These are phyloP conservation scores for Arthrobotrys iridis DNA, from an alignment of 2,329 filamentous ascomycete species.

Conservation along the genomic window DNA sequence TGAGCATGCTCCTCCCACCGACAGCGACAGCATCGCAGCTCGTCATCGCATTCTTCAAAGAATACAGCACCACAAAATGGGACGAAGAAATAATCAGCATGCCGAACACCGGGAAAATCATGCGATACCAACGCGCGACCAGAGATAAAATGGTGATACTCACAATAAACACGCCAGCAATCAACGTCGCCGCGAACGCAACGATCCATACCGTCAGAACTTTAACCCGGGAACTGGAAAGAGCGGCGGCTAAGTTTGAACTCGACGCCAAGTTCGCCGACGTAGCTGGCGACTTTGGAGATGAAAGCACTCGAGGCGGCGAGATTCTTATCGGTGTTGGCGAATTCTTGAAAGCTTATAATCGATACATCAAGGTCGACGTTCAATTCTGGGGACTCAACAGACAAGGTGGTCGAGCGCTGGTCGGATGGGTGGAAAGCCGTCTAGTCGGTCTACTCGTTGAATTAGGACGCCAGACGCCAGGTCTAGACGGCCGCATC, in stretches of 20 bases:
- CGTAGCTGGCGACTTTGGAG: slow-evolving; percentile 60
- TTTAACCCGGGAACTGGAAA: slow-evolving; percentile 66
- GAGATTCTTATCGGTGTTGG: slow-evolving; percentile 18
- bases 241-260: slow-evolving; percentile 63
- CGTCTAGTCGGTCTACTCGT: slow-evolving; percentile 66
- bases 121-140: slow-evolving; percentile 66
- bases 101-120: slow-evolving; percentile 65
- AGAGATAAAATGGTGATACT: slow-evolving; percentile 72
- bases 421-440: slow-evolving; percentile 73
- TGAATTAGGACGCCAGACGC: slow-evolving; percentile 69
- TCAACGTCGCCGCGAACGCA: slow-evolving; percentile 70
- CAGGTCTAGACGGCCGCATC: slow-evolving; percentile 67
- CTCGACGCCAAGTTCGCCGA: slow-evolving; percentile 63
- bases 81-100: slow-evolving; percentile 68
- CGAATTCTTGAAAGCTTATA: slow-evolving; percentile 67
- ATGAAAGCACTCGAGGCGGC: background rate
- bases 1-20: slow-evolving; percentile 67
- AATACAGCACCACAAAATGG: slow-evolving; percentile 73
- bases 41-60: slow-evolving; percentile 70
- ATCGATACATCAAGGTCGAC: slow-evolving; percentile 70
- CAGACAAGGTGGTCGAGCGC: slow-evolving; percentile 66
- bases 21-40: slow-evolving; percentile 65
- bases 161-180: slow-evolving; percentile 70
- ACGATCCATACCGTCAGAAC: slow-evolving; percentile 67
- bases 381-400: slow-evolving; percentile 74